Evolutionary conservation across 805 yeast species (phyloP).

Genomic region (Starmerella riodocensis): DNA sequence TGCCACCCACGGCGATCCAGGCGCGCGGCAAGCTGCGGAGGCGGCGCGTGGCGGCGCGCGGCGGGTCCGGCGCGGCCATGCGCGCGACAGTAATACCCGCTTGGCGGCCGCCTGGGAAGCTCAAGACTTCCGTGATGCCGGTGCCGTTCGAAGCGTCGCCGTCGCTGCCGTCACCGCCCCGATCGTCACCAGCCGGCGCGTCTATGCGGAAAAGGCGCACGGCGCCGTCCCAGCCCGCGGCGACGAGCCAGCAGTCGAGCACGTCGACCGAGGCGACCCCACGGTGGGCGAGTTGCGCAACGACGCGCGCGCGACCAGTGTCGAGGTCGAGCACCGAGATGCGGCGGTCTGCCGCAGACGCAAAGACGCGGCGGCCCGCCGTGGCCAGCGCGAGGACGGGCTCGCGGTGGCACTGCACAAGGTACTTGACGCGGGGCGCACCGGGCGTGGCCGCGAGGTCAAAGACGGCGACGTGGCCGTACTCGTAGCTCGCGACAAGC

Average conservation of each 20-base stretch:
- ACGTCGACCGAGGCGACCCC: slow-evolving; percentile 23
- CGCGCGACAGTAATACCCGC: slow-evolving; percentile 22
- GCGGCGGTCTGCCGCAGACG: slow-evolving; percentile 17
- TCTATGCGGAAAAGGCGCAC: slow-evolving; percentile 27
- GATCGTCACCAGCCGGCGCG: too few relatives aligned
- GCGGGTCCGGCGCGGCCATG: too few relatives aligned
- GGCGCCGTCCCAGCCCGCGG: slow-evolving; percentile 33
- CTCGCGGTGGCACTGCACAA: slow-evolving; percentile 23
- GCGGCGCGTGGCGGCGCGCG: slow-evolving; percentile 4
- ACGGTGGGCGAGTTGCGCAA: slow-evolving; percentile 14
- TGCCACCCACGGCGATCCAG: slow-evolving; percentile 38
- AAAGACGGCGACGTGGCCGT: slow-evolving; percentile 43
- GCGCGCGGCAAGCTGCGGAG: slow-evolving; percentile 16
- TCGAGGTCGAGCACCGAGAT: slow-evolving; percentile 17
- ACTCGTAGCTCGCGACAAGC: slow-evolving; percentile 51
- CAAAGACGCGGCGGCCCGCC: not conserved
- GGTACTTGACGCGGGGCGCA: not conserved
- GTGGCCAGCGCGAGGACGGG: slow-evolving; percentile 25
- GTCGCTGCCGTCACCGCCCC: too few relatives aligned
- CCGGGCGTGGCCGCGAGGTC: slow-evolving; percentile 1
- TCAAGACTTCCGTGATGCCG: slow-evolving; percentile 25
- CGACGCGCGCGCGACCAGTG: not conserved
- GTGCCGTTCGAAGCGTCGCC: slow-evolving; percentile 2
- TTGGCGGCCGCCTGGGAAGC: slow-evolving; percentile 25
- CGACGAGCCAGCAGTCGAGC: slow-evolving; percentile 17